Evolutionary conservation across 208 protist genomes (phyloP), one percentile per base, ranked within the genome.

Genomic region (Acanthamoeba culbertsoni): DNA sequence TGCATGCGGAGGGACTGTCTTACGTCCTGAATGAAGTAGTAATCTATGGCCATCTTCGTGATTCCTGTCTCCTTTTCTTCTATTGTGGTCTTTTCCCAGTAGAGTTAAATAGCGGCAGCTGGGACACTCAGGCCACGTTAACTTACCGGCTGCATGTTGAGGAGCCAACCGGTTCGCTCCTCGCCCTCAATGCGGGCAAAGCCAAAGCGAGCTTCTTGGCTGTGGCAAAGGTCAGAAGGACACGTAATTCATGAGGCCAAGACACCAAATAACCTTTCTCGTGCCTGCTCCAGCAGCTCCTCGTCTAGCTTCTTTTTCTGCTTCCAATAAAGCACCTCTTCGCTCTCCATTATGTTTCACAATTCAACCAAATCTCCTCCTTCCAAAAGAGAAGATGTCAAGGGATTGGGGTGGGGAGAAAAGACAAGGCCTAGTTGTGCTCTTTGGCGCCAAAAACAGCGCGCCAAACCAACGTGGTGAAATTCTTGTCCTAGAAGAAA

Each of bases 11-110:
- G 26, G 45, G 7, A n/a, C 12, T 53, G 26, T 57, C 82, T 14
- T 31, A 95, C 95, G 42, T 97, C 93, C 94, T 96, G 82, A 4
- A 98, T 94, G 68, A 98, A 98, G 75, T 98, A 98, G 35, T 95
- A 96, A 53, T 98, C 97, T 12, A 98, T 53, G 55, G 93, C 94
- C 51, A 89, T 53, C 71, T 71, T 91, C 18, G 79, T 82, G 20
- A 77, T 57, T 1, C 88, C 93, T 8, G 48, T 91, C 23, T 96
- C 96, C 63, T 96, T 93, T n/a, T 97, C 96, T 55, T 46, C 55
- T 42, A 97, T 63, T 14, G 75, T 96, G 16, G 96, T 96, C 96
- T 97, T 26, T 20, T 7, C 14, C 12, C 31, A n/a, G 55, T 16
- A 89, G 18, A 77, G 55, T 28, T 26, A 42, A n/a, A 59, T 20